A percentile compares a stretch with the other conserved stretches of the same genome.
Conservation (phyloP, 2,329 filamentous ascomycete genomes). For the Decorospora gaudefroyi region DNA sequence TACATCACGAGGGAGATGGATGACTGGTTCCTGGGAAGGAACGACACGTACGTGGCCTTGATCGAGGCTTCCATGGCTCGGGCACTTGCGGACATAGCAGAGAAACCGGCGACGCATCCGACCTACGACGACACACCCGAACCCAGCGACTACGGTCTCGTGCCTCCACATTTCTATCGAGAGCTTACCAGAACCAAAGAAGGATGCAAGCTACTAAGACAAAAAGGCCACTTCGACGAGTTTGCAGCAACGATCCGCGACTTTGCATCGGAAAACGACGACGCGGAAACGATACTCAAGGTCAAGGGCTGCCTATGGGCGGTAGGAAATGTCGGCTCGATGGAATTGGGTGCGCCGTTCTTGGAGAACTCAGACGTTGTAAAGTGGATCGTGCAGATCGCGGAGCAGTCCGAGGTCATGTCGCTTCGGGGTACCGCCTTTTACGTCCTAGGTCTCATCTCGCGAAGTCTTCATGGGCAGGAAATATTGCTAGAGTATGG, state of each 20-base stretch:
- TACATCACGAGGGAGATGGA: slow-evolving; percentile 99
- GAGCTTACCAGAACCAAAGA: slow-evolving; percentile 91
- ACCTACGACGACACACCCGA: slow-evolving; percentile 54
- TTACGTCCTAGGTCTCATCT: slow-evolving; percentile 92
- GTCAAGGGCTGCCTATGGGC: slow-evolving; percentile 98
- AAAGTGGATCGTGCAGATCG: slow-evolving; percentile 82
- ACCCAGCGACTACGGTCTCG: slow-evolving; percentile 58
- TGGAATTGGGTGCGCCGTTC: slow-evolving; percentile 95
- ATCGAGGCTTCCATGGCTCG: slow-evolving; percentile 95
- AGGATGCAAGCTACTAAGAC: slow-evolving; percentile 83
- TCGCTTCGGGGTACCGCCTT: slow-evolving; percentile 94
- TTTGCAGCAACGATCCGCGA: slow-evolving; percentile 89
- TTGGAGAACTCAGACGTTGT: slow-evolving; percentile 89
- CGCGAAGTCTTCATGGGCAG: slow-evolving; percentile 85
- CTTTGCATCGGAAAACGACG: slow-evolving; percentile 81
- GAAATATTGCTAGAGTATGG: slow-evolving; percentile 87
- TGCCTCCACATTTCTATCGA: slow-evolving; percentile 97
- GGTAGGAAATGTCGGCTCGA: slow-evolving; percentile 95
- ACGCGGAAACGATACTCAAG: slow-evolving; percentile 83
- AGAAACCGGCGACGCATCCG: slow-evolving; percentile 58
- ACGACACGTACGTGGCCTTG: slow-evolving; percentile 91
- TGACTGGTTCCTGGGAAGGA: slow-evolving; percentile 96
- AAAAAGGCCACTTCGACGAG: slow-evolving; percentile 95
- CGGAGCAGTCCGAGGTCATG: slow-evolving; percentile 85
- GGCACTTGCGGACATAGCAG: slow-evolving; percentile 68